Percentiles rank a stretch among this genome's conserved stretches.
phyloP scores from a whole-genome alignment of 192 early-diverging fungal genomes.

The Dissophora ornata region DNA sequence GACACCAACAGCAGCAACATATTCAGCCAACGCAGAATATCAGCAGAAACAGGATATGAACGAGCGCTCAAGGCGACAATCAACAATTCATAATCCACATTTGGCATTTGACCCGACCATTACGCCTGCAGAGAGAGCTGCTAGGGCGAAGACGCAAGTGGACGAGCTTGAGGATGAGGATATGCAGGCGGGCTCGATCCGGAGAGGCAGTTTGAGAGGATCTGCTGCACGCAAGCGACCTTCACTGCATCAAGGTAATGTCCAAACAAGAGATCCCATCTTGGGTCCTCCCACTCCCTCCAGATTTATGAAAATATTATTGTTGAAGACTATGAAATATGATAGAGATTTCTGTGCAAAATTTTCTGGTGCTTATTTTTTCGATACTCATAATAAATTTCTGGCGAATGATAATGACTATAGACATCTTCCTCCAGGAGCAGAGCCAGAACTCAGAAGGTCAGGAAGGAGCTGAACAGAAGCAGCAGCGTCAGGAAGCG shows the following conservation, averaged over 20 bases:
- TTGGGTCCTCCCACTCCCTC: no score
- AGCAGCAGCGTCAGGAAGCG: no score
- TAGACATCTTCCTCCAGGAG: conserved; percentile 12
- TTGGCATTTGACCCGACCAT: conserved; percentile 42
- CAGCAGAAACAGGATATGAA: conserved; percentile 1
- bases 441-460: no score
- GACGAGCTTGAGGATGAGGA: background rate
- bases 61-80: conserved; percentile 6
- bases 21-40: background rate
- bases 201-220: conserved; percentile 2
- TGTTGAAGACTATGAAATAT: no score
- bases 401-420: no score
- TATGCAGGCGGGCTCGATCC: background rate
- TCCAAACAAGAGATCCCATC: background rate
- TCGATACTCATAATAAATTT: no score
- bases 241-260: conserved; percentile 49
- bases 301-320: no score
- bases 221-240: conserved; percentile 19
- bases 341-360: no score
- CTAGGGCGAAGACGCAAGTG: background rate
- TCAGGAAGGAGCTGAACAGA: no score
- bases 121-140: conserved; percentile 10
- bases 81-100: conserved; percentile 28
- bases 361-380: no score
- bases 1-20: conserved; percentile 11